Conservation (phyloP, 225 moss, liverwort and hornwort species). For the Ulota crispa region DNA sequence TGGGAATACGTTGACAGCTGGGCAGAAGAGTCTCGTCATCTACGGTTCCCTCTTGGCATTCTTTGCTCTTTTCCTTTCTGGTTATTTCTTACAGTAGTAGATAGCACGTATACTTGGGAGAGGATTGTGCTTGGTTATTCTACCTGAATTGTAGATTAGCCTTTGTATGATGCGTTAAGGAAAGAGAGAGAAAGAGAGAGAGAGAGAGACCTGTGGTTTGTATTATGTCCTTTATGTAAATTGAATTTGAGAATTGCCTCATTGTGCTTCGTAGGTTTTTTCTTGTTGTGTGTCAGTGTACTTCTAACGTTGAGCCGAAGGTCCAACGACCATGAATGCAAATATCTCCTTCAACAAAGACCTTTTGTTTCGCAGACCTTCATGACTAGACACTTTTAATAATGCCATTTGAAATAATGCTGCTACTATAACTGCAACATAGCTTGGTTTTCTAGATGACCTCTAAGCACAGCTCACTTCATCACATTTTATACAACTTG, state of each 20-base stretch:
- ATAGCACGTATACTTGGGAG: neutral
- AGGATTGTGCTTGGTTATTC: conserved; percentile 5
- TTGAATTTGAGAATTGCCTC: conserved; percentile 34
- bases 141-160: conserved; percentile 23
- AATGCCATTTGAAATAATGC: neutral
- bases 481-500: neutral
- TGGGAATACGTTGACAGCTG: conserved; percentile 79
- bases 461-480: neutral
- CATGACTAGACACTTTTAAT: neutral
- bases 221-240: conserved; percentile 39
- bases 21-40: conserved; percentile 86
- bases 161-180: conserved; percentile 29
- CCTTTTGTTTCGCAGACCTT: neutral
- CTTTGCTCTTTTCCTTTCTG: conserved; percentile 84
- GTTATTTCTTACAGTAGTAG: conserved; percentile 77
- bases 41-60: conserved; percentile 72
- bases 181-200: neutral
- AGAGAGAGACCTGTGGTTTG: conserved; percentile 26
- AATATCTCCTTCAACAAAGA: conserved; percentile 1
- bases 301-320: conserved; percentile 31
- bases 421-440: neutral
- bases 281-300: conserved; percentile 11
- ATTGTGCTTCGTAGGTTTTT: conserved; percentile 17
- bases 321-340: conserved; percentile 31
- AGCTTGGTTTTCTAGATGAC: neutral